These are phyloP conservation scores for Neurospora pannonica DNA, from an alignment of 495 filamentous ascomycete genomes.

Conservation along the genomic window DNA sequence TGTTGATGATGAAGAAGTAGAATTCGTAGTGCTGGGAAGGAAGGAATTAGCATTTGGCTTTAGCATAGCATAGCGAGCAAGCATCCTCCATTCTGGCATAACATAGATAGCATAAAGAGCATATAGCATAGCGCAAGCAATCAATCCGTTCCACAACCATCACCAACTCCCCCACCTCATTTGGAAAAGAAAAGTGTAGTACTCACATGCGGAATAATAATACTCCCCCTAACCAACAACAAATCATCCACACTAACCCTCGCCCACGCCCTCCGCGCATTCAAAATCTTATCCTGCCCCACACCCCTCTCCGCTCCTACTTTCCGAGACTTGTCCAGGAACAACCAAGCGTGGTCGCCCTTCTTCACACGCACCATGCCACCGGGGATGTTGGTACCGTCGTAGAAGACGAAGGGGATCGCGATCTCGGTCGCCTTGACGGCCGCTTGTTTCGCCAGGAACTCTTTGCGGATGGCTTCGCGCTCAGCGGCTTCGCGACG, in stretches of 20 bases:
- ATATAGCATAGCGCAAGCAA: neutral
- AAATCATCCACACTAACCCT: slow-evolving; percentile 92
- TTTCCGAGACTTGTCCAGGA: slow-evolving; percentile 82
- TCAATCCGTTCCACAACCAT: neutral
- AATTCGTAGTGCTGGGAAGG: slow-evolving; percentile 77
- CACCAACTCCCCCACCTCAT: neutral
- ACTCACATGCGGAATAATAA: slow-evolving; percentile 92
- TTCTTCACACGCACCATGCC: slow-evolving; percentile 81
- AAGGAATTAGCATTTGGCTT: slow-evolving; percentile 9
- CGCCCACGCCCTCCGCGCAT: slow-evolving; percentile 77
- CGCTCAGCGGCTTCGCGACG: slow-evolving; percentile 71
- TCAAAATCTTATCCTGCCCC: slow-evolving; percentile 48
- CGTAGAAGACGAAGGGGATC: slow-evolving; percentile 96
- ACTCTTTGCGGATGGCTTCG: slow-evolving; percentile 78
- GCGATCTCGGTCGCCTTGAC: slow-evolving; percentile 84
- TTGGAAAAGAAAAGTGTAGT: neutral
- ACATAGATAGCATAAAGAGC: neutral
- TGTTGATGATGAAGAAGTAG: slow-evolving; percentile 93
- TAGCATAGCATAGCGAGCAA: neutral
- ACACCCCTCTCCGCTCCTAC: slow-evolving; percentile 77
- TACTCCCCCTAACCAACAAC: slow-evolving; percentile 82
- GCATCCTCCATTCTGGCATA: neutral
- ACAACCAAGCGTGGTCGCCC: slow-evolving; percentile 83
- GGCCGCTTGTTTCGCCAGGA: slow-evolving; percentile 69
- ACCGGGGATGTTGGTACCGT: slow-evolving; percentile 89